Conservation (phyloP, 345 rosid species). For the Physaria fendleri region DNA sequence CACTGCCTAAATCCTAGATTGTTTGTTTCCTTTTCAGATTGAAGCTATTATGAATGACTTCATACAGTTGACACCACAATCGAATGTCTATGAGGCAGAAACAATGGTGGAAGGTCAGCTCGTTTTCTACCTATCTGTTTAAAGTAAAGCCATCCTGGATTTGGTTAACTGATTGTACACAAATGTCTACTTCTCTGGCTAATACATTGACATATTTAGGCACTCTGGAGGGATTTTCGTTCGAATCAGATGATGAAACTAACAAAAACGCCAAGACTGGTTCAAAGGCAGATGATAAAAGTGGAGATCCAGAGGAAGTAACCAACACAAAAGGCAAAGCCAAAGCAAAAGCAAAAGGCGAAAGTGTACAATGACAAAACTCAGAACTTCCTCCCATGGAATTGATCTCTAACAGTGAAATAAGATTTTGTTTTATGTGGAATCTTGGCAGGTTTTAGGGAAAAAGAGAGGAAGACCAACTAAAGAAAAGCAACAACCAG, state of each 20-base stretch:
- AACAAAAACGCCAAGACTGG: constrained; percentile 46
- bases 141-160: not conserved
- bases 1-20: constrained; percentile 11
- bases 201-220: constrained; percentile 36
- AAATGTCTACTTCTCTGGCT: not conserved
- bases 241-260: constrained; percentile 80
- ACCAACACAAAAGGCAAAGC: constrained; percentile 49
- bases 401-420: not conserved
- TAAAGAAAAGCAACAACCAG: constrained; percentile 54
- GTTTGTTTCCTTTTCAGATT: constrained; percentile 42
- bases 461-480: constrained; percentile 51
- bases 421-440: not conserved
- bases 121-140: no score
- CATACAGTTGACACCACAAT: constrained; percentile 78
- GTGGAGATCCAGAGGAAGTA: constrained; percentile 44
- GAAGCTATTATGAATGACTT: constrained; percentile 94
- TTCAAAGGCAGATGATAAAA: constrained; percentile 45
- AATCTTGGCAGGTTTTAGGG: constrained; percentile 42
- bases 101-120: constrained; percentile 58
- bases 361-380: constrained; percentile 41
- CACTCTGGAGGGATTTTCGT: constrained; percentile 77
- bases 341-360: constrained; percentile 47
- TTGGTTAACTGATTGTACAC: not conserved
- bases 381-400: not conserved
- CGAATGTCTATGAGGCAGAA: constrained; percentile 79